Evolutionary conservation across 208 protist species (phyloP), one percentile per base, ranked within the genome.

Genomic region (Crithidia mellificae): DNA sequence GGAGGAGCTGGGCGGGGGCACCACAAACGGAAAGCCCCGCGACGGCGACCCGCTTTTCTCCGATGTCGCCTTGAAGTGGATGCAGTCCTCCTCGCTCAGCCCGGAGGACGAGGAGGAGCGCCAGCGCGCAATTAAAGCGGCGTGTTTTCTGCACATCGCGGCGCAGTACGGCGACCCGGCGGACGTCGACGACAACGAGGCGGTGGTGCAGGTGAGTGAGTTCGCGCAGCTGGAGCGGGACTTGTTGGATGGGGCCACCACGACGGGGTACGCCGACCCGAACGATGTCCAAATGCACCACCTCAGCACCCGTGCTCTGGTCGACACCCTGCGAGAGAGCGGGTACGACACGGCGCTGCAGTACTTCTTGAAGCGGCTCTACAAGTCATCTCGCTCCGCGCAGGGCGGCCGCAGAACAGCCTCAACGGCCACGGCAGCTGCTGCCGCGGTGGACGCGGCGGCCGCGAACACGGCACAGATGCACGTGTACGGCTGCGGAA

Each of bases 161-260:
- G 55, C 59, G 27, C 65, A 73, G 46, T 88, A 86, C 78, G 87
- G 86, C 56, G 84, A 95, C 65, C 80, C 84, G 12, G 77, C 77
- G 5, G 85, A 93, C 61, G 51, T 53, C 32, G 78, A 81, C 53
- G 61, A 51, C 63, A 91, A 92, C 72, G 85, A 90, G 53, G 78
- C 82, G 1, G 46, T 91, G 29, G 52, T 81, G 50, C 85, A 91
- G 72, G 78, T 96, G 47, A 80, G 69, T 38, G 80, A 93, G 61
- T 87, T 90, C 74, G 80, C 75, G 24, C 82, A 90, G 52, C 46
- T 90, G 32, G 91, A 96, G 80, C 80, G 79, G 8, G 81, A 77
- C 12, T 53, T 93, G 47, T 63, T 88, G 20, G 72, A 85, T 51
- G 46, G 63, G 5, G 87, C 80, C 2, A 90, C 79, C 2, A 80